Evolutionary conservation across 2,329 filamentous ascomycete species (phyloP), one percentile per base, ranked within the genome.

Genomic region (Sporothrix mexicana): DNA sequence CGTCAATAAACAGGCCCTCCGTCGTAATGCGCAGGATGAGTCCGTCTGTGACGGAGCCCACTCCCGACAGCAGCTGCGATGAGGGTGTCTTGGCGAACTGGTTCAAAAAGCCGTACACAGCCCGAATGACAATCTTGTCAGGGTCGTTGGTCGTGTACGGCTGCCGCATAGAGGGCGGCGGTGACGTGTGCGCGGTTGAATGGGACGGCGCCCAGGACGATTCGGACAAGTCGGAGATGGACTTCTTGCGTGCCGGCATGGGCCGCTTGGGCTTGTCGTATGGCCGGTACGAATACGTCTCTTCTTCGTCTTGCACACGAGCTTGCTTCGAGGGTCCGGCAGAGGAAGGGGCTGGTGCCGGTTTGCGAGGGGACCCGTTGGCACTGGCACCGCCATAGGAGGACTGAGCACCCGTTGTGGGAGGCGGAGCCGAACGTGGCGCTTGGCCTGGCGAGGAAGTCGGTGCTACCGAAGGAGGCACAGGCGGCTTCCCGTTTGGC

Each of bases 1-100:
- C 96, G 80, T 99, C 96, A 79, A 99, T 96, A 83, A 98, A 98
- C 71, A 98, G 87, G 20, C 96, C 96, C 81, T 97, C 95, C 1
- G 94, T 97, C 12, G 93, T 95, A 79, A 98, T 96, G 69, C 93
- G 92, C 74, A 99, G 87, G 74, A 98, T 93, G 62, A 99, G 86
- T 0, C 96, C 96, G 79, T 99, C 95, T 1, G 95, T 97, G 45
- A 98, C 94, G 64, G 91, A 87, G 20, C 92, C 93, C 68, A 93
- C 84, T n/a, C 93, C 93, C 0, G 94, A 93, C 49, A 97, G 87
- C 72, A 99, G 88, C 80, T 97, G 93, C 17, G 94, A 94, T n/a
- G 93, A 90, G 0, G 96, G 95, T n/a, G 92, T 95, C 79, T 92
- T 93, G 76, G 93, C 90, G 78, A 93, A 97, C 73, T 93, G 88